A percentile compares a stretch with the other conserved stretches of the same genome.
These are phyloP conservation scores for Paramecium tetraurelia DNA, from an alignment of 73 alveolate species.

Conservation along the genomic window DNA sequence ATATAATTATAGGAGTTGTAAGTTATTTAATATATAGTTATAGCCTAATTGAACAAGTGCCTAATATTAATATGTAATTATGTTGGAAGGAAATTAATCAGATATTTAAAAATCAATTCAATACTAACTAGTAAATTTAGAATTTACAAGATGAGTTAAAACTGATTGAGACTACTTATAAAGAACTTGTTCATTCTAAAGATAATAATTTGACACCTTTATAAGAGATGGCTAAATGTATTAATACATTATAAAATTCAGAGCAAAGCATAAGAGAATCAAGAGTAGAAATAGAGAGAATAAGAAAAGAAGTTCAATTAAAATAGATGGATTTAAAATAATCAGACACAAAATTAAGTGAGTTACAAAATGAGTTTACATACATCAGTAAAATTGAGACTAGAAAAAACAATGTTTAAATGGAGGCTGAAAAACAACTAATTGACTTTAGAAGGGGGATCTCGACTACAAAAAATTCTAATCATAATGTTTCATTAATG, in stretches of 20 bases:
- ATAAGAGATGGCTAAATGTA: constrained; percentile 34
- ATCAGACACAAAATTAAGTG: background rate
- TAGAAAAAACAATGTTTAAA: background rate
- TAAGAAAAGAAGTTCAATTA: background rate
- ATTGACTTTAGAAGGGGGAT: background rate
- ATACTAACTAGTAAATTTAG: background rate
- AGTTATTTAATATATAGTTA: too few relatives aligned
- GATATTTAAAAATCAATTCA: background rate
- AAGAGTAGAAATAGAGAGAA: constrained; percentile 40
- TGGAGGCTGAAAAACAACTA: constrained; percentile 26
- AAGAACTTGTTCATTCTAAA: background rate
- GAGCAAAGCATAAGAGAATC: background rate
- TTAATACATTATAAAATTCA: background rate
- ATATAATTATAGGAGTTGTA: background rate
- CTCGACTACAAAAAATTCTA: background rate
- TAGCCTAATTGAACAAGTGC: constrained; percentile 20
- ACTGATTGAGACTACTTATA: background rate
- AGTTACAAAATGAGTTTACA: background rate
- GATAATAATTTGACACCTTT: background rate
- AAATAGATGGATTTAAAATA: background rate
- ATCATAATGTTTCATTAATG: background rate
- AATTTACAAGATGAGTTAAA: background rate
- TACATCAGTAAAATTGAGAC: constrained; percentile 14
- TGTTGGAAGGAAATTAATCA: constrained; percentile 12
- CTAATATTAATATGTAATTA: background rate